A percentile compares a stretch with the other conserved stretches of the same genome.
Conservation (phyloP, 768 basidiomycete genomes). For the Thelephora aurantiotincta region DNA sequence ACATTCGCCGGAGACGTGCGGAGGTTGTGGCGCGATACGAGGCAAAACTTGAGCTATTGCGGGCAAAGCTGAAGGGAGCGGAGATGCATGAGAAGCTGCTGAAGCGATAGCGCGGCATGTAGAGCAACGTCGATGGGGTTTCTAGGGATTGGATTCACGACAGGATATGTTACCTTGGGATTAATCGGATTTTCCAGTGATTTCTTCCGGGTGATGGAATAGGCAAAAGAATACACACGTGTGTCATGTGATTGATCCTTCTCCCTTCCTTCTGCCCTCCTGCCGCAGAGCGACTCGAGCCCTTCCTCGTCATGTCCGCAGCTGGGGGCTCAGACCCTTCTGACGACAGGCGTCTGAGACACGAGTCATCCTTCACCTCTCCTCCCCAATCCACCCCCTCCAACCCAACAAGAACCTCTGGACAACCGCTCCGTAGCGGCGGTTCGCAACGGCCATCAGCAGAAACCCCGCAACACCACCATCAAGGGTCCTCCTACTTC, state of each 20-base stretch:
- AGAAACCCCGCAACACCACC: constrained; percentile 50
- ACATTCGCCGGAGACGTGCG: constrained; percentile 52
- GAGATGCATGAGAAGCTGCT: constrained; percentile 72
- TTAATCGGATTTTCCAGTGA: neutral
- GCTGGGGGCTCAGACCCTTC: neutral
- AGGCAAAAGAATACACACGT: no score
- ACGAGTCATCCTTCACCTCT: neutral
- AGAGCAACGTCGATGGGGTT: neutral
- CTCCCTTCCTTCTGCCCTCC: neutral
- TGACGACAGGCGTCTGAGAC: neutral
- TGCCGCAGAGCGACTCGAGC: neutral
- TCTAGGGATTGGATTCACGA: neutral
- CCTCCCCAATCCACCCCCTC: neutral
- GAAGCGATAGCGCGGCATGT: constrained; percentile 25
- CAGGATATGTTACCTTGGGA: neutral
- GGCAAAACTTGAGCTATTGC: constrained; percentile 62
- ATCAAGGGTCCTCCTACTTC: constrained; percentile 58
- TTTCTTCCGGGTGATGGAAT: neutral
- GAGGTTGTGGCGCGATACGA: constrained; percentile 66
- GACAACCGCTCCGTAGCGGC: constrained; percentile 19
- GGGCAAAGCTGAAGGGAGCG: constrained; percentile 72
- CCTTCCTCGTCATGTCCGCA: neutral
- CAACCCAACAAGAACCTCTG: no score
- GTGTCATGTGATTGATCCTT: no score
- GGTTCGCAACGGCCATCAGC: constrained; percentile 43